Base-by-base conservation (phyloP, 1,284 basidiomycete genomes). In the Stygiomarasmius scandens region DNA sequence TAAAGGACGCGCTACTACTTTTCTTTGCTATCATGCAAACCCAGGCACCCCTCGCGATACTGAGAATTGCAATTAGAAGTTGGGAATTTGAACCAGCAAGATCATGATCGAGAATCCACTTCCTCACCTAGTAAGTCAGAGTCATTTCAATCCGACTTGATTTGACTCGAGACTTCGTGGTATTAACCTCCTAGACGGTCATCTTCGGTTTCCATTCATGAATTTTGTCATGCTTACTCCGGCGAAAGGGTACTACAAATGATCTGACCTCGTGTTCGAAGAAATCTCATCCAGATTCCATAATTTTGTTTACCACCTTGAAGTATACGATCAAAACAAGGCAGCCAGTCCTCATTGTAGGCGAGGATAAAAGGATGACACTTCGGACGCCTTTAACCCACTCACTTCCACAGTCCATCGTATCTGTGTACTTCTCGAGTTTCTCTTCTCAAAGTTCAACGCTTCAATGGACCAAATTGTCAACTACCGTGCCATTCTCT, bases 401-500 rank as follows among this genome's bases (percentile, higher is more conserved):
- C 52, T 44, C 25, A 20, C 54, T 27, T 36, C 46, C 48, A 29
- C 29, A 41, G 10, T 25, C 32, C 6, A 11, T 19, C 46, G 41
- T 23, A 19, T 34, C 9, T 36, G 38, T 23, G 24, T 41, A 5
- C 36, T n/a, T 16, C n/a, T 14, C 22, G 10, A 14, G 22, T 27
- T 44, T 14, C 24, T 29, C 32, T 16, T 24, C 9, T 34, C n/a
- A 22, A 24, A 43, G 16, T 49, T 32, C n/a, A 20, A 24, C 19
- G 12, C 41, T 25, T 9, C 24, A 38, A 59, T 60, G 58, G 58
- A 53, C 19, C 46, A 56, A 46, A 49, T 59, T 11, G 38, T 74
- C 49, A 74, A 82, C 29, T 86, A 78, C 69, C 83, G 89, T 27
- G 87, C 87, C 44, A 78, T 87, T 62, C 74, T 87, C 54, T 83